These are phyloP conservation scores for Candida multigemmis DNA, from an alignment of 805 yeast species.

Conservation along the genomic window DNA sequence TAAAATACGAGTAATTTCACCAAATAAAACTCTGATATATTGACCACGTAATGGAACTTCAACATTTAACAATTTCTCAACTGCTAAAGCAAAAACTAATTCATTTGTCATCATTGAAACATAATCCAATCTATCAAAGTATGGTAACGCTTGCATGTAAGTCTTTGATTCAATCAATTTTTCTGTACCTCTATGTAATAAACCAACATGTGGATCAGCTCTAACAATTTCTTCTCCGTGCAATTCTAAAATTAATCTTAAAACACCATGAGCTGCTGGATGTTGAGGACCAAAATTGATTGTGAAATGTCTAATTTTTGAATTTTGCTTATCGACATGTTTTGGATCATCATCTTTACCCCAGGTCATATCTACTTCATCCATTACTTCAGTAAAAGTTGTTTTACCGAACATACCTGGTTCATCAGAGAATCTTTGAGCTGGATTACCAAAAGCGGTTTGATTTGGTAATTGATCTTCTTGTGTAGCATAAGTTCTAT, in stretches of 20 bases:
- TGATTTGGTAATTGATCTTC: conserved; percentile 22
- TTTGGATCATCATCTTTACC: conserved; percentile 34
- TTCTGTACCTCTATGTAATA: conserved; percentile 84
- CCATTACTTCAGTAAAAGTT: conserved; percentile 35
- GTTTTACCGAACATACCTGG: conserved; percentile 30
- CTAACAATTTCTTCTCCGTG: conserved; percentile 86
- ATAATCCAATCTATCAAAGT: conserved; percentile 81
- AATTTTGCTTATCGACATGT: conserved; percentile 32
- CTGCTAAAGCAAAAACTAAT: conserved; percentile 74
- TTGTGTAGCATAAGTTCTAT: too few species aligned
- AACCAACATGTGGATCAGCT: conserved; percentile 83
- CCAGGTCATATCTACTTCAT: conserved; percentile 37
- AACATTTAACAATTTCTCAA: conserved; percentile 73
- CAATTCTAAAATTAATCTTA: conserved; percentile 75
- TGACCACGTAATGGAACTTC: conserved; percentile 82
- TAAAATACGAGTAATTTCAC: conserved; percentile 75
- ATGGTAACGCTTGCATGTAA: conserved; percentile 81
- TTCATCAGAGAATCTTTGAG: conserved; percentile 23
- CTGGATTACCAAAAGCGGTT: conserved; percentile 29
- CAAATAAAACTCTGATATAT: conserved; percentile 77
- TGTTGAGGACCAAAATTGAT: conserved; percentile 91
- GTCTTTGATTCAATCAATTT: conserved; percentile 82
- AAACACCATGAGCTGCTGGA: conserved; percentile 92
- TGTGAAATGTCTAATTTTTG: conserved; percentile 76
- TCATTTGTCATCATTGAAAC: conserved; percentile 88